These are phyloP conservation scores for Peronospora farinosa DNA, from an alignment of 352 stramenopile genomes.

Conservation along the genomic window DNA sequence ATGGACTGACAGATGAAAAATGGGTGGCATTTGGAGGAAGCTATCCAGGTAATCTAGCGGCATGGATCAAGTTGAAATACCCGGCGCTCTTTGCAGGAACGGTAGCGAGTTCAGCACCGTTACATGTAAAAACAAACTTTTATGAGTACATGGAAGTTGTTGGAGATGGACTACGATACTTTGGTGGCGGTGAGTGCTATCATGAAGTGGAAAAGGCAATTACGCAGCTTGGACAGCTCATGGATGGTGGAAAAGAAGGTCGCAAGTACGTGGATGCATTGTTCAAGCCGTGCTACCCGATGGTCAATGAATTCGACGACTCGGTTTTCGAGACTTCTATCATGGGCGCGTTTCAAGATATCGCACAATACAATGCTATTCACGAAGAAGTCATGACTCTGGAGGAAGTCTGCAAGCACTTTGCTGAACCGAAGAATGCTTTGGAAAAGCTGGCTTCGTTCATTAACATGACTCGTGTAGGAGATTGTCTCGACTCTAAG, in stretches of 20 bases:
- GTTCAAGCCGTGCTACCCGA: conserved; percentile 64
- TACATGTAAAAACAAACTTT: conserved; percentile 82
- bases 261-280: conserved; percentile 40
- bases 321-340: conserved; percentile 71
- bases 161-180: conserved; percentile 67
- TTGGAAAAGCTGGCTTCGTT: conserved; percentile 52
- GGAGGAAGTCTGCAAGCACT: conserved; percentile 57
- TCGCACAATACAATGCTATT: conserved; percentile 69
- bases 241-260: conserved; percentile 45
- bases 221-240: conserved; percentile 38
- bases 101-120: conserved; percentile 87
- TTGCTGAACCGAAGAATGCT: conserved; percentile 28
- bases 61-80: conserved; percentile 91
- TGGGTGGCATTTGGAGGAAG: conserved; percentile 93
- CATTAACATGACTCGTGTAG: conserved; percentile 45
- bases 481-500: conserved; percentile 69
- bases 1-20: conserved; percentile 51
- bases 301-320: conserved; percentile 75
- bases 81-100: conserved; percentile 88
- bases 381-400: conserved; percentile 46
- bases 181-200: conserved; percentile 79
- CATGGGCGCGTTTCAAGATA: conserved; percentile 75
- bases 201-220: conserved; percentile 62
- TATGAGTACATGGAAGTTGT: conserved; percentile 87
- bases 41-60: conserved; percentile 92